Percentiles rank a stretch among this genome's conserved stretches.
These are phyloP conservation scores for Capsella rubella DNA, from an alignment of 441 rosid genomes.

Conservation along the genomic window DNA sequence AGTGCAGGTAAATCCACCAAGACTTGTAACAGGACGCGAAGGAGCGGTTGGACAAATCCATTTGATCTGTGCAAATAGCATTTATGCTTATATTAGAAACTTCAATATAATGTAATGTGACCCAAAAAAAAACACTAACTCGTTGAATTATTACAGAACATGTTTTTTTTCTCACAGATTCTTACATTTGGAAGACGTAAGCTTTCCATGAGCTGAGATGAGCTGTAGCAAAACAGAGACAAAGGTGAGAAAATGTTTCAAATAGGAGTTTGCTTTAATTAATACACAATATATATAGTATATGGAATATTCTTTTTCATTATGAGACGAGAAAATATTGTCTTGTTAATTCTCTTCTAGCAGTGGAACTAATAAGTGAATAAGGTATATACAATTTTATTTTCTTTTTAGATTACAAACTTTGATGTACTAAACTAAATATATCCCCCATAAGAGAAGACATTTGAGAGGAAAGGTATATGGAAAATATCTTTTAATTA, in stretches of 20 bases:
- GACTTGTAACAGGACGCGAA: constrained; percentile 61
- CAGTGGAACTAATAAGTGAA: constrained; percentile 45
- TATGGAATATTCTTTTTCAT: constrained; percentile 45
- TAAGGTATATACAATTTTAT: constrained; percentile 43
- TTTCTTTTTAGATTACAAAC: constrained; percentile 37
- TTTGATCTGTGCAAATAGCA: constrained; percentile 54
- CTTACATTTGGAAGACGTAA: constrained; percentile 96
- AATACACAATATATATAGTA: constrained; percentile 16
- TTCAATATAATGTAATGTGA: not conserved
- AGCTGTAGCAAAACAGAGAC: constrained; percentile 64
- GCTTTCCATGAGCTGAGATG: constrained; percentile 88
- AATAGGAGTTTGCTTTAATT: not conserved
- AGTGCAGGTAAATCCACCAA: constrained; percentile 74
- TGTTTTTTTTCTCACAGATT: not conserved
- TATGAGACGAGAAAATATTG: constrained; percentile 27
- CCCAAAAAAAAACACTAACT: not conserved
- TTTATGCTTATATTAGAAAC: constrained; percentile 12
- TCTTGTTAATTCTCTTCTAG: constrained; percentile 28
- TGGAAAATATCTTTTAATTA: constrained; percentile 34
- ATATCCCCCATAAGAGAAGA: constrained; percentile 43
- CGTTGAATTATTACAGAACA: not conserved
- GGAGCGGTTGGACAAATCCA: constrained; percentile 89
- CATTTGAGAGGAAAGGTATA: constrained; percentile 40
- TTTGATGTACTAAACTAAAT: constrained; percentile 42
- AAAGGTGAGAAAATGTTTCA: constrained; percentile 41